phyloP scores from a whole-genome alignment of 345 rosid genomes.

The Gossypium longicalyx region DNA sequence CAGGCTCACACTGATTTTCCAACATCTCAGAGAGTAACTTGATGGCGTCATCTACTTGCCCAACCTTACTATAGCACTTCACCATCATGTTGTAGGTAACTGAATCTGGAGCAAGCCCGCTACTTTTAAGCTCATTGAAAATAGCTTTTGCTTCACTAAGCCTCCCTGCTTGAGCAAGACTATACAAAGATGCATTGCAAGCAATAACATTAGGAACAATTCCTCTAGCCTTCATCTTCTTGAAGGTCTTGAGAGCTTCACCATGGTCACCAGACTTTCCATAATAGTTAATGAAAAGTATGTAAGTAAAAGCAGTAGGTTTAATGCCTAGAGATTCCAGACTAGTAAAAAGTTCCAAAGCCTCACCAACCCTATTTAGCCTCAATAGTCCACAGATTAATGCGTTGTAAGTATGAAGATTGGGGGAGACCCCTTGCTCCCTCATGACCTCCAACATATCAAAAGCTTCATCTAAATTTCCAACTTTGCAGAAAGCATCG shows the following conservation, averaged over 20 bases:
- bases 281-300: constrained; percentile 84
- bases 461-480: constrained; percentile 61
- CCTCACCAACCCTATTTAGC: constrained; percentile 51
- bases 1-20: constrained; percentile 59
- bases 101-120: constrained; percentile 71
- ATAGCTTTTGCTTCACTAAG: constrained; percentile 67
- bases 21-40: constrained; percentile 71
- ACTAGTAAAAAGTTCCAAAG: constrained; percentile 47
- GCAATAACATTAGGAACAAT: constrained; percentile 82
- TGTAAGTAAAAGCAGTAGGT: constrained; percentile 71
- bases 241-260: constrained; percentile 73
- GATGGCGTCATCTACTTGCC: constrained; percentile 73
- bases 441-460: constrained; percentile 60
- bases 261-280: constrained; percentile 66
- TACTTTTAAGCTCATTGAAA: constrained; percentile 53
- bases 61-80: constrained; percentile 78
- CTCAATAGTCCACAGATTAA: constrained; percentile 72
- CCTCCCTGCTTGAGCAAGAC: constrained; percentile 67
- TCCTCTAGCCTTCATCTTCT: constrained; percentile 68
- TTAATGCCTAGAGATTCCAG: constrained; percentile 60
- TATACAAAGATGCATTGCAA: constrained; percentile 76
- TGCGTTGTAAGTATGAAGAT: constrained; percentile 79
- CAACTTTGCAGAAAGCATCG: constrained; percentile 65
- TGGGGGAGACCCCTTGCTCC: constrained; percentile 53
- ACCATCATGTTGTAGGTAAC: constrained; percentile 96